phyloP scores from a whole-genome alignment of 805 yeast genomes.

The Candida boleticola region DNA sequence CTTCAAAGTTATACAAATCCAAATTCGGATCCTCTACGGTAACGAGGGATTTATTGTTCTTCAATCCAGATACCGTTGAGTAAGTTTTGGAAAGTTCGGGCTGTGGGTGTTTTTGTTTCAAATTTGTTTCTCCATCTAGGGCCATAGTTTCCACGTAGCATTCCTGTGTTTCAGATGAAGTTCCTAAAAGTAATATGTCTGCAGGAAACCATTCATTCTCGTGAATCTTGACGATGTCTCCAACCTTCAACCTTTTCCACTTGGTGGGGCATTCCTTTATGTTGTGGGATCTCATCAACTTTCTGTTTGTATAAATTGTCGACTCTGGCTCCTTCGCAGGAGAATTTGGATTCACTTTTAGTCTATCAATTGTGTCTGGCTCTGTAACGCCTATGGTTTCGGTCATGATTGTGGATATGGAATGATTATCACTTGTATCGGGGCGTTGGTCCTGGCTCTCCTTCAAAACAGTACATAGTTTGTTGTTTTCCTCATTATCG shows the following conservation, averaged over 20 bases:
- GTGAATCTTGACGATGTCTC: conserved; percentile 70
- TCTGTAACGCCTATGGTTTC: conserved; percentile 22
- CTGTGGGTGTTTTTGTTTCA: conserved; percentile 73
- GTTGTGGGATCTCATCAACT: conserved; percentile 26
- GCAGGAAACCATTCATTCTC: conserved; percentile 96
- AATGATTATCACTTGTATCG: conserved; percentile 29
- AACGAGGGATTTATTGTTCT: conserved; percentile 49
- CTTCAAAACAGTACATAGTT: conserved; percentile 21
- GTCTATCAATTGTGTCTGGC: neutral
- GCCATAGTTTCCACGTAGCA: conserved; percentile 94
- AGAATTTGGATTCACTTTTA: conserved; percentile 1
- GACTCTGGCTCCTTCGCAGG: conserved; percentile 8
- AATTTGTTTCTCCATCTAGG: conserved; percentile 93
- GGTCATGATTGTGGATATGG: conserved; percentile 37
- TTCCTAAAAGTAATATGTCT: conserved; percentile 71
- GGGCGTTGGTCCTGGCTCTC: conserved; percentile 17
- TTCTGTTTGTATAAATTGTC: conserved; percentile 11
- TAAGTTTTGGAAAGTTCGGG: conserved; percentile 55
- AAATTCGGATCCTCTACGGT: conserved; percentile 88
- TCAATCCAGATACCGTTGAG: conserved; percentile 49
- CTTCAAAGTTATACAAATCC: conserved; percentile 91
- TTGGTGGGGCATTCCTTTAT: conserved; percentile 28
- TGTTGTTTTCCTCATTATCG: conserved; percentile 80
- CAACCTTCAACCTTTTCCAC: conserved; percentile 87
- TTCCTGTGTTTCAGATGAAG: conserved; percentile 61